phyloP scores from a whole-genome alignment of 768 basidiomycete species.

The Plicaturopsis crispa region DNA sequence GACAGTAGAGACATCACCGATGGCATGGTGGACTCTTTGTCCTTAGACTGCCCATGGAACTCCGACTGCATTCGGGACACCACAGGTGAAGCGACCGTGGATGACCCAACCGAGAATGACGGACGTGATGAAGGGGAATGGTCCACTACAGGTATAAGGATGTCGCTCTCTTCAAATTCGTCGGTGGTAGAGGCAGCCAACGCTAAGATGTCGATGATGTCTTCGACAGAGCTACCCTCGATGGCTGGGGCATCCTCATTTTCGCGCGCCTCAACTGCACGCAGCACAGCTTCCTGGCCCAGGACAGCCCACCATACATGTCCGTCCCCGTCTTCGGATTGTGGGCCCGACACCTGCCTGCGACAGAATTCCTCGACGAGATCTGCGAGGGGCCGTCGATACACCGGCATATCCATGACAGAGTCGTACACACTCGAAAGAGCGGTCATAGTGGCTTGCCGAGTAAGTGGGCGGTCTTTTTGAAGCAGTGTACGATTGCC shows the following conservation, averaged over 20 bases:
- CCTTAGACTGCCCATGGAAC: constrained; percentile 25
- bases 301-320: constrained; percentile 48
- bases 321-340: constrained; percentile 19
- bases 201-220: constrained; percentile 33
- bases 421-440: constrained; percentile 54
- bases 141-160: constrained; percentile 30
- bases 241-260: constrained; percentile 12
- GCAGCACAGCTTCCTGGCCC: constrained; percentile 60
- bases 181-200: constrained; percentile 27
- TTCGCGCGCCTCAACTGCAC: constrained; percentile 33
- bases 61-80: constrained; percentile 57
- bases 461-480: constrained; percentile 37
- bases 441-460: constrained; percentile 47
- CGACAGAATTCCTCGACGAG: constrained; percentile 48
- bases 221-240: constrained; percentile 8
- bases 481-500: constrained; percentile 36
- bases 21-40: constrained; percentile 41
- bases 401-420: constrained; percentile 61
- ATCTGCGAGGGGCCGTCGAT: constrained; percentile 45
- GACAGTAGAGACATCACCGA: constrained; percentile 60
- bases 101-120: constrained; percentile 11
- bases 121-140: constrained; percentile 30
- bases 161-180: constrained; percentile 33
- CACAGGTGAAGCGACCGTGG: constrained; percentile 37
- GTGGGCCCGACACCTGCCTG: constrained; percentile 17